Percentiles rank a stretch among this genome's conserved stretches.
Conservation (phyloP, 1,284 basidiomycete species). For the Cryptococcus sp. region DNA sequence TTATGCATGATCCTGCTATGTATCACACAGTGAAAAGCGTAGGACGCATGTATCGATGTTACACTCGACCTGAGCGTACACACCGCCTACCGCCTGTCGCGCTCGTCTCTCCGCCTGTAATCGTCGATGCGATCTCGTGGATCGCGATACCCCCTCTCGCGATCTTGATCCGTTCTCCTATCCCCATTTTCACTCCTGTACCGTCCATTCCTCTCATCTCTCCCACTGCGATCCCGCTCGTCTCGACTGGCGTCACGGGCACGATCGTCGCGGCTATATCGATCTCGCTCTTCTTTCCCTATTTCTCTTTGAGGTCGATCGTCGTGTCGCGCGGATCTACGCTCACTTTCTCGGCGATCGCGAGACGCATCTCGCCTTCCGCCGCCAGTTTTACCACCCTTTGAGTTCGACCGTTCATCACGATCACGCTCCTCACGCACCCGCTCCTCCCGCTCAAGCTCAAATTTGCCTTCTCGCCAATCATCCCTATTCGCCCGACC, state of each 20-base stretch:
- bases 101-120: slow-evolving; percentile 2
- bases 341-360: neutral
- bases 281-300: neutral
- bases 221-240: neutral
- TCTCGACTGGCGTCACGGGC: neutral
- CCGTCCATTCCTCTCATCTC: neutral
- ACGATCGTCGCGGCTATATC: slow-evolving; percentile 2
- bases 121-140: neutral
- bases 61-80: too few species aligned
- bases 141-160: neutral
- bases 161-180: slow-evolving; percentile 7
- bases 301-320: neutral
- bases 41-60: too few species aligned
- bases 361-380: slow-evolving; percentile 4
- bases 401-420: slow-evolving; percentile 4
- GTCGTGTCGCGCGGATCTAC: neutral
- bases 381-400: slow-evolving; percentile 1
- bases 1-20: neutral
- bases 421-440: slow-evolving; percentile 12
- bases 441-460: slow-evolving; percentile 16
- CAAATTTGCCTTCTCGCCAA: slow-evolving; percentile 26
- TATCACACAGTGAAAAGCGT: neutral
- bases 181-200: slow-evolving; percentile 9
- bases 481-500: slow-evolving; percentile 26
- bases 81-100: neutral